phyloP scores from a whole-genome alignment of 2,329 filamentous ascomycete species.

The Penicillium sp. region DNA sequence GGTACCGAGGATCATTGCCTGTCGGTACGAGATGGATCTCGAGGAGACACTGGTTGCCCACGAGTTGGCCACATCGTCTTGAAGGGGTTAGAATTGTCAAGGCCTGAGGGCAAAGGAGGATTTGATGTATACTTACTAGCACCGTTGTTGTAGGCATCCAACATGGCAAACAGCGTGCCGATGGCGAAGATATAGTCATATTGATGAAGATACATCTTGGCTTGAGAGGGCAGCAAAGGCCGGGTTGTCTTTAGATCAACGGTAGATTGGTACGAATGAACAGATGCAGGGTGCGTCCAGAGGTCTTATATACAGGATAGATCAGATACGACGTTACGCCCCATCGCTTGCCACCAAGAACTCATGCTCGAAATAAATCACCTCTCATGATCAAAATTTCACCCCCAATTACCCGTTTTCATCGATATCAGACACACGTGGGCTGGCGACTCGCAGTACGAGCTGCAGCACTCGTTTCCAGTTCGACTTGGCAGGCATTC shows the following conservation, averaged over 20 bases:
- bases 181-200: constrained; percentile 74
- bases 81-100: background rate
- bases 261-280: background rate
- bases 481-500: constrained; percentile 7
- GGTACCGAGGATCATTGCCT: constrained; percentile 51
- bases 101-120: background rate
- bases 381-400: background rate
- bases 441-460: constrained; percentile 16
- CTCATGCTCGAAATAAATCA: background rate
- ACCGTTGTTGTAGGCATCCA: constrained; percentile 77
- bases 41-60: constrained; percentile 82
- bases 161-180: constrained; percentile 72
- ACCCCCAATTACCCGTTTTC: background rate
- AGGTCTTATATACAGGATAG: background rate
- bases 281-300: background rate
- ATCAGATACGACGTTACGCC: background rate
- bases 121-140: constrained; percentile 61
- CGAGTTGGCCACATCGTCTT: constrained; percentile 76
- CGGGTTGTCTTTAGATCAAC: constrained; percentile 7
- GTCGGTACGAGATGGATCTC: constrained; percentile 53
- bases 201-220: constrained; percentile 59
- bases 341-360: background rate
- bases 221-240: constrained; percentile 3
- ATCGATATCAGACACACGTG: constrained; percentile 18
- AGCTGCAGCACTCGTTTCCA: constrained; percentile 1